Evolutionary conservation across 78 protist genomes (phyloP), one percentile per base, ranked within the genome.

Genomic region (Goniomonas avonlea): DNA sequence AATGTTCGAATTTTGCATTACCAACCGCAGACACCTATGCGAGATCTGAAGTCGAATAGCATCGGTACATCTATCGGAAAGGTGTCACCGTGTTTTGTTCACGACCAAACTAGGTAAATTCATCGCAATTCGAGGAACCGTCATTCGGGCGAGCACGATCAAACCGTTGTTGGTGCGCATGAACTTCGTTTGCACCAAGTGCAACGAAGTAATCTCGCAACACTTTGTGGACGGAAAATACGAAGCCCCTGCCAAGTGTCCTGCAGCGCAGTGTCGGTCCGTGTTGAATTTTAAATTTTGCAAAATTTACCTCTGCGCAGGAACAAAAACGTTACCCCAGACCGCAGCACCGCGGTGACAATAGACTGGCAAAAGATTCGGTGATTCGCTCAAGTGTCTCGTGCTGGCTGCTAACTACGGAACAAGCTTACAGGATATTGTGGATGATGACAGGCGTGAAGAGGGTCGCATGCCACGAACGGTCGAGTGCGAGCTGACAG

Each of bases 391-490:
- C 2, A 4, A 3, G 35, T 41, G 2, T 45, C 18, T 68, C 65
- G 13, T 13, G 13, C 32, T 13, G 13, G 35, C n/a, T 13, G 20
- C 20, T 58, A 18, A 7, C n/a, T n/a, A n/a, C n/a, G n/a, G n/a
- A n/a, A n/a, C n/a, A 43, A 9, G 71, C 4, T 5, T 92, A 34
- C 95, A 95, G 68, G 98, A 94, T 70, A 76, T 84, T 29, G 25
- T 87, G 23, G 84, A 47, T 21, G 89, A 81, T 25, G 82, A 75
- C 39, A 27, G 25, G 17, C 0, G n/a, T 17, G 89, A 89, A 9
- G 58, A 77, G 7, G 95, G 97, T 9, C 86, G 98, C 32, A 83
- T 95, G 17, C 99, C 99, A 1, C 85, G 96, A 32, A 83, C 88
- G 18, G 35, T 90, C 5, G 97, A 95, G 43, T 88, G 92, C 40